These are phyloP conservation scores for Boletus sensibilis DNA, from an alignment of 768 basidiomycete species.

Conservation along the genomic window DNA sequence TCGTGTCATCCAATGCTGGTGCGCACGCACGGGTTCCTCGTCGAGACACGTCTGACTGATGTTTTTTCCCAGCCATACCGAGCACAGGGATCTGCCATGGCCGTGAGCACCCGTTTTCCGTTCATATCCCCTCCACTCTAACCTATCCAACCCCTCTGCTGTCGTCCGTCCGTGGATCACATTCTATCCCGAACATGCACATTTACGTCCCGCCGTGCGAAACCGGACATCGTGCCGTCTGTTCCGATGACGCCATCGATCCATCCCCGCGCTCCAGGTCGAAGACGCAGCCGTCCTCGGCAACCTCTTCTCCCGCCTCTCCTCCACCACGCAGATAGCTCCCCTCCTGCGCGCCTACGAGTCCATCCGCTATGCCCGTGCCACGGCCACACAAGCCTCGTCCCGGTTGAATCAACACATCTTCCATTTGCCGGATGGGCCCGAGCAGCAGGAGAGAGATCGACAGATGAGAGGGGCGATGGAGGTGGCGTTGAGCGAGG, in stretches of 20 bases:
- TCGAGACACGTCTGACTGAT: not conserved
- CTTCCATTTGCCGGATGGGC: slow-evolving; percentile 58
- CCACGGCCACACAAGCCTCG: slow-evolving; percentile 47
- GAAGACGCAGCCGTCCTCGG: slow-evolving; percentile 44
- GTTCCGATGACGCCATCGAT: not conserved
- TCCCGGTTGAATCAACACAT: slow-evolving; percentile 51
- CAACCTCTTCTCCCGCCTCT: slow-evolving; percentile 48
- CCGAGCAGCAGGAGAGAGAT: slow-evolving; percentile 51
- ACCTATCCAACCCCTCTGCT: not conserved
- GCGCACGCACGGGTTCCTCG: not conserved
- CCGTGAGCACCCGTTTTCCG: slow-evolving; percentile 31
- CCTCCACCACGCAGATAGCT: slow-evolving; percentile 40
- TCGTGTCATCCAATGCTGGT: slow-evolving; percentile 57
- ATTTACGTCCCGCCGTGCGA: not conserved
- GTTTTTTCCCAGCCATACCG: slow-evolving; percentile 41
- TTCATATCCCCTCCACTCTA: not conserved
- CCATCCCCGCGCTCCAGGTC: slow-evolving; percentile 19
- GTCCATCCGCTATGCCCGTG: slow-evolving; percentile 48
- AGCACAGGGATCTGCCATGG: slow-evolving; percentile 57
- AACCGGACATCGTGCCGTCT: not conserved
- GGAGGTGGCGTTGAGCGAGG: slow-evolving; percentile 36
- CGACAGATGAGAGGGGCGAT: slow-evolving; percentile 49
- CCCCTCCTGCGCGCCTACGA: slow-evolving; percentile 53
- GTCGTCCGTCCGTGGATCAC: not conserved
- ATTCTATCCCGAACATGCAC: not conserved